Evolutionary conservation across 768 basidiomycete genomes (phyloP).

Genomic region (Stropharia rugosoannulata): DNA sequence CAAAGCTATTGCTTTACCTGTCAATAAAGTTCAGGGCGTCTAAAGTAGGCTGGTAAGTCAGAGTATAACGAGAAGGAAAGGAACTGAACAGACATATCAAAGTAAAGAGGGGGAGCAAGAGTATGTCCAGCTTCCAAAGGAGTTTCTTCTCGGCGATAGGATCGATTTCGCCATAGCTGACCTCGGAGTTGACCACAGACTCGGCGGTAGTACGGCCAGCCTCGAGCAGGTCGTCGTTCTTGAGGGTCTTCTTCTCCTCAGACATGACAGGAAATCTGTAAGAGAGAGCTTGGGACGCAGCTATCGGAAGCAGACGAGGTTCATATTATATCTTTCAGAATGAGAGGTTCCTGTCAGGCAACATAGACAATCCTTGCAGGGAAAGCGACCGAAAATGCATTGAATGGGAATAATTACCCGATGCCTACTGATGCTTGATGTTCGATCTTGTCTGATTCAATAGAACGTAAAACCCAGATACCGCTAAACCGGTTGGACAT

Average conservation of each 20-base stretch:
- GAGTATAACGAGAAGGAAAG: background rate
- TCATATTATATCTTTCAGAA: background rate
- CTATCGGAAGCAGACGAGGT: background rate
- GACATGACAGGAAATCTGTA: conserved; percentile 1
- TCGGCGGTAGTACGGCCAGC: conserved; percentile 1
- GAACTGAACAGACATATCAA: conserved; percentile 32
- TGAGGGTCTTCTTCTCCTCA: conserved; percentile 4
- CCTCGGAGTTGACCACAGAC: background rate
- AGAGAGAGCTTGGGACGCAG: conserved; percentile 2
- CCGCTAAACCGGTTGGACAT: background rate
- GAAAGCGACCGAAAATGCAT: background rate
- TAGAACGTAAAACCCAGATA: conserved; percentile 1
- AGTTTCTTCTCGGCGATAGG: conserved; percentile 31
- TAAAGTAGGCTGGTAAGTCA: conserved; percentile 9
- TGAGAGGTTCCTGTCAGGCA: conserved; percentile 2
- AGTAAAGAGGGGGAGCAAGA: conserved; percentile 36
- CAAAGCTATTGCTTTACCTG: conserved; percentile 17
- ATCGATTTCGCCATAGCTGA: conserved; percentile 24
- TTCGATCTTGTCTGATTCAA: conserved; percentile 1
- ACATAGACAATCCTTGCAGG: background rate
- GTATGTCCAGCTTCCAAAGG: conserved; percentile 33
- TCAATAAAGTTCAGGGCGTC: conserved; percentile 40
- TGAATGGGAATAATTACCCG: conserved; percentile 1
- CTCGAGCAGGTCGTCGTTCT: conserved; percentile 5
- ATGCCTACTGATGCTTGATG: background rate